These are phyloP conservation scores for Nannochloris sp. DNA, from an alignment of 139 green algal genomes.

Conservation along the genomic window DNA sequence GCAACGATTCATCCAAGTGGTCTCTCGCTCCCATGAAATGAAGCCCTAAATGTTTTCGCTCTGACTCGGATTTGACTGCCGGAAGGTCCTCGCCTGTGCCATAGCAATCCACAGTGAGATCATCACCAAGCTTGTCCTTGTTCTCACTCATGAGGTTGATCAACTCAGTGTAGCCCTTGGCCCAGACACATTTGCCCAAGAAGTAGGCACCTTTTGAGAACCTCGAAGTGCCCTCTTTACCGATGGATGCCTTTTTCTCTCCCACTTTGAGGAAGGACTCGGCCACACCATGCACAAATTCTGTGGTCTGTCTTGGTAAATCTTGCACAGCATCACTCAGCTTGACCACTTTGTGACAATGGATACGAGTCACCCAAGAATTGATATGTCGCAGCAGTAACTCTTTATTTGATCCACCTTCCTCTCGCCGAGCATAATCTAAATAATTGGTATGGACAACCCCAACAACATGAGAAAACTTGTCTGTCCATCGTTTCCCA, in stretches of 20 bases:
- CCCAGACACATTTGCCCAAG: slow-evolving; percentile 92
- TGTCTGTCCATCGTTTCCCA: slow-evolving; percentile 90
- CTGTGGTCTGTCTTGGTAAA: slow-evolving; percentile 73
- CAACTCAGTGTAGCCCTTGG: slow-evolving; percentile 98
- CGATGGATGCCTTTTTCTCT: slow-evolving; percentile 29
- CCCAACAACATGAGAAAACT: slow-evolving; percentile 92
- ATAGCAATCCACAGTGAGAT: slow-evolving; percentile 81
- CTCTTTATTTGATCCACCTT: slow-evolving; percentile 37
- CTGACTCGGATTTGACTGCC: slow-evolving; percentile 34
- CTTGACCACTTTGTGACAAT: slow-evolving; percentile 97
- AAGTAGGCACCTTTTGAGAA: slow-evolving; percentile 82
- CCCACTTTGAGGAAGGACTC: slow-evolving; percentile 81
- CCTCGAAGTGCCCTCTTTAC: slow-evolving; percentile 1
- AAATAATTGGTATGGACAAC: slow-evolving; percentile 99
- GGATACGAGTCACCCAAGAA: slow-evolving; percentile 62
- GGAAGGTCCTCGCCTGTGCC: slow-evolving; percentile 82
- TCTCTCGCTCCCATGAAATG: slow-evolving; percentile 81
- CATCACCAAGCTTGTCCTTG: slow-evolving; percentile 14
- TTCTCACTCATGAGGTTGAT: slow-evolving; percentile 58
- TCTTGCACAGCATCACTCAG: slow-evolving; percentile 92
- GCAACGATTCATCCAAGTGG: slow-evolving; percentile 70
- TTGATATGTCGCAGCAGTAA: slow-evolving; percentile 66
- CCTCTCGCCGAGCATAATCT: slow-evolving; percentile 78
- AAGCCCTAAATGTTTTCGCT: slow-evolving; percentile 44
- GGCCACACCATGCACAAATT: slow-evolving; percentile 94